Evolutionary conservation across 108 stramenopile species (phyloP).

Genomic region (Discostella stelligeroides): DNA sequence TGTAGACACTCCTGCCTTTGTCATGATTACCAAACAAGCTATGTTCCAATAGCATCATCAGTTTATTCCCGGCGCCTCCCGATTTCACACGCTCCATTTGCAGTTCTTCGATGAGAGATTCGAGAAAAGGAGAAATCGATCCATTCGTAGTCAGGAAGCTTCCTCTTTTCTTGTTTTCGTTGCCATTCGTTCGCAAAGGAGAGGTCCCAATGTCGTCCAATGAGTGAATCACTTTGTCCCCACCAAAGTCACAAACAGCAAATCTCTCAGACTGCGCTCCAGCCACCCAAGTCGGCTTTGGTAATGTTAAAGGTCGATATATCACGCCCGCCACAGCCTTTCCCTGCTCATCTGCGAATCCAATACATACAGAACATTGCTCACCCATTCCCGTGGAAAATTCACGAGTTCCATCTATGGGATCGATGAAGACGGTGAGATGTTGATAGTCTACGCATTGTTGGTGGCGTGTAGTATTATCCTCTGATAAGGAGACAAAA

Average conservation of each 20-base stretch:
- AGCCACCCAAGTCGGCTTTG: slow-evolving; percentile 56
- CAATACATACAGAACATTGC: slow-evolving; percentile 70
- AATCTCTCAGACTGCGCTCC: slow-evolving; percentile 52
- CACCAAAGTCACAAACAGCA: slow-evolving; percentile 27
- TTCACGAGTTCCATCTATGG: slow-evolving; percentile 70
- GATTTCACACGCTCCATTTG: slow-evolving; percentile 28
- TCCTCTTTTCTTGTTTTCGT: background rate
- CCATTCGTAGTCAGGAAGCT: slow-evolving; percentile 66
- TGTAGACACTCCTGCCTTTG: slow-evolving; percentile 30
- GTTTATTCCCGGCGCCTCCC: slow-evolving; percentile 72
- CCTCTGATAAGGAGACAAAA: background rate
- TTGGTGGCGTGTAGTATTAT: background rate
- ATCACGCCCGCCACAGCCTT: slow-evolving; percentile 60
- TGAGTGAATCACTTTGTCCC: background rate
- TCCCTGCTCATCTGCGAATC: slow-evolving; percentile 54
- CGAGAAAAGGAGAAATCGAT: slow-evolving; percentile 59
- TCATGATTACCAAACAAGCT: slow-evolving; percentile 14
- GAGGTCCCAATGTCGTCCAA: background rate
- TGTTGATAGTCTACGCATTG: slow-evolving; percentile 12
- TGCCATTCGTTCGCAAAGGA: background rate
- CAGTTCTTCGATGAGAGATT: slow-evolving; percentile 47
- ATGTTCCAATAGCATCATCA: slow-evolving; percentile 60
- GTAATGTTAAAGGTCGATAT: slow-evolving; percentile 52
- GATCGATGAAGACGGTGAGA: slow-evolving; percentile 62
- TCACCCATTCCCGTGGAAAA: slow-evolving; percentile 62